Conservation (phyloP, 768 basidiomycete genomes). For the Suillus spraguei region DNA sequence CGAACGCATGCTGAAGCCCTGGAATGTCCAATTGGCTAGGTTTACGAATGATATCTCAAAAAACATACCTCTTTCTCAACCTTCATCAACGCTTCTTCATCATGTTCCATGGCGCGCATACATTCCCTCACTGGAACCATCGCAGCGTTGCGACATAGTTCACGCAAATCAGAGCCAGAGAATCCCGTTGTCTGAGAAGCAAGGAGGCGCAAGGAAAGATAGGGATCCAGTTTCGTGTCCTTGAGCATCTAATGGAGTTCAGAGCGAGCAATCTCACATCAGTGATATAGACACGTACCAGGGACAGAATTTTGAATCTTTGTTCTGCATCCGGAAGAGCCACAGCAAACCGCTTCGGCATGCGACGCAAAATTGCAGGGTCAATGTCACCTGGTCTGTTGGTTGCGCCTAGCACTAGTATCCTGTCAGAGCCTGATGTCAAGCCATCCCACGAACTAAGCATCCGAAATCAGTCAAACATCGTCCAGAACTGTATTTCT, state of each 20-base stretch:
- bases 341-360: slow-evolving; percentile 96
- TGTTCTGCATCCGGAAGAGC: slow-evolving; percentile 78
- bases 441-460: slow-evolving; percentile 93
- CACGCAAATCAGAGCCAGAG: slow-evolving; percentile 90
- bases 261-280: neutral
- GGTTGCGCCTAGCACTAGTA: slow-evolving; percentile 92
- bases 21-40: neutral
- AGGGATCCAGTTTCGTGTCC: slow-evolving; percentile 65
- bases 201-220: slow-evolving; percentile 62
- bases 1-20: slow-evolving; percentile 83
- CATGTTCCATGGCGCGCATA: slow-evolving; percentile 54
- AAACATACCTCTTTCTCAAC: slow-evolving; percentile 47
- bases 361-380: slow-evolving; percentile 84
- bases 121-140: slow-evolving; percentile 91
- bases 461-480: neutral
- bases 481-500: slow-evolving; percentile 30
- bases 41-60: slow-evolving; percentile 1
- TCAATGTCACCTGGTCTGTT: slow-evolving; percentile 95
- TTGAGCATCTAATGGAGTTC: slow-evolving; percentile 69
- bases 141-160: slow-evolving; percentile 90
- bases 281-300: slow-evolving; percentile 51
- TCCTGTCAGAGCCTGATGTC: slow-evolving; percentile 75
- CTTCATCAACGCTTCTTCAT: slow-evolving; percentile 51
- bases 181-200: slow-evolving; percentile 71
- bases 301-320: slow-evolving; percentile 77